Evolutionary conservation across 345 rosid species (phyloP).

Genomic region (Gossypium ekmanianum): DNA sequence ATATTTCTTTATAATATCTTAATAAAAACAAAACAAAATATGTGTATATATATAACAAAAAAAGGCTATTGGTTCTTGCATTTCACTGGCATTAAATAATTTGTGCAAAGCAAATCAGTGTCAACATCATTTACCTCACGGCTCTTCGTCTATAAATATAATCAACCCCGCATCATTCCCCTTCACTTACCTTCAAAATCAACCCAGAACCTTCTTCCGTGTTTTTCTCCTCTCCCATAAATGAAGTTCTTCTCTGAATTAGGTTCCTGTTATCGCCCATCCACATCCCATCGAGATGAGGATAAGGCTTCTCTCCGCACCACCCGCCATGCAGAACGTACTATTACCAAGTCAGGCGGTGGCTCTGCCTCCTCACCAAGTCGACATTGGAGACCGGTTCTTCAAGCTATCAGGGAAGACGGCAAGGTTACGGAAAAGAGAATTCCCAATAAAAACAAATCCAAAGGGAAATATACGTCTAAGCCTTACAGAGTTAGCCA

Average conservation of each 20-base stretch:
- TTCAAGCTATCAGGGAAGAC: slow-evolving; percentile 1
- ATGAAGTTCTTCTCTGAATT: slow-evolving; percentile 35
- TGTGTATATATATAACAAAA: too few species aligned
- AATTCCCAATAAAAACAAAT: not conserved
- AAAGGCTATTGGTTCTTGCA: too few species aligned
- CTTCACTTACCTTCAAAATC: not conserved
- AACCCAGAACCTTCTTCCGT: not conserved
- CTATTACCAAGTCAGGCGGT: not conserved
- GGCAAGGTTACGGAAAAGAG: not conserved
- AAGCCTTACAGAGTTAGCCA: not conserved
- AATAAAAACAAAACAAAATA: too few species aligned
- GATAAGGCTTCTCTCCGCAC: not conserved
- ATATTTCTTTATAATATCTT: too few species aligned
- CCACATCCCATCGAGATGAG: not conserved
- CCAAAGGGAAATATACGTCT: not conserved
- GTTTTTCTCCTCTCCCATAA: not conserved
- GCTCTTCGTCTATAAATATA: not conserved
- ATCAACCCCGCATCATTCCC: not conserved
- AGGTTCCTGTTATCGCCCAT: slow-evolving; percentile 22
- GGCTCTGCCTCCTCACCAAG: not conserved
- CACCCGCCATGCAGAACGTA: not conserved
- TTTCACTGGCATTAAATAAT: too few species aligned
- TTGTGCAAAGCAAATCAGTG: not conserved
- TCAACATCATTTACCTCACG: not conserved
- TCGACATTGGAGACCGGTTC: slow-evolving; percentile 10